Evolutionary conservation across 176 grass and related monocot genomes (phyloP), one percentile per base, ranked within the genome.

Genomic region (Bothriochloa decipiens): DNA sequence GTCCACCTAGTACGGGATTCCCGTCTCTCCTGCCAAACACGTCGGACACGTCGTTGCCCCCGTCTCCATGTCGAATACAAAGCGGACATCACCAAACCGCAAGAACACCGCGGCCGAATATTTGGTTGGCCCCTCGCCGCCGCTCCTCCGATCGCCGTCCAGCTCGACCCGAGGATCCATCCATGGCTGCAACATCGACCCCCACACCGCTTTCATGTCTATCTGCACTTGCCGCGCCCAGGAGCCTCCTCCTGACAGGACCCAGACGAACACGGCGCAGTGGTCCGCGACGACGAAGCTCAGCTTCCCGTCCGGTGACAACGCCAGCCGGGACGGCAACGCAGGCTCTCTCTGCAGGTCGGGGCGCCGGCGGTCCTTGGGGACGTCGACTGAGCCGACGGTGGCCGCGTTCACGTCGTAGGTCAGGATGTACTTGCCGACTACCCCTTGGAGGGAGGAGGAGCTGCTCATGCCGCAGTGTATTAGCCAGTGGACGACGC

Each of bases 281-380:
- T 50, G 47, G 47, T 61, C 35, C 3, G 12, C 3, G 53, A 3
- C 35, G 53, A 77, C 3, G 5, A 77, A 26, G 6, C 33, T 25
- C 33, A 40, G 75, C 32, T 62, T 77, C 75, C 75, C 53, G 53
- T 61, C 74, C 74, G 52, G 53, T 6, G 53, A 77, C 35, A 35
- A 61, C 53, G 11, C 53, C 75, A 61, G 53, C 7, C 27, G 23
- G 5, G 11, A 20, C 11, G 3, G 3, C 74, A 8, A 1, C 52
- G 52, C 14, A 16, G 46, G 46, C 12, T 49, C 46, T 49, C 13
- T 18, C 16, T 2, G 50, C 50, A 12, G 22, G 15, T 17, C 11
- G 32, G 18, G 28, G 5, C 1, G 17, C 74, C 3, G 50, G 53
- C 33, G 33, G 55, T 61, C 13, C 6, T 9, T 14, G 53, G 75